Conservation (phyloP, 2,329 filamentous ascomycete species). For the Aureobasidium pullulans region DNA sequence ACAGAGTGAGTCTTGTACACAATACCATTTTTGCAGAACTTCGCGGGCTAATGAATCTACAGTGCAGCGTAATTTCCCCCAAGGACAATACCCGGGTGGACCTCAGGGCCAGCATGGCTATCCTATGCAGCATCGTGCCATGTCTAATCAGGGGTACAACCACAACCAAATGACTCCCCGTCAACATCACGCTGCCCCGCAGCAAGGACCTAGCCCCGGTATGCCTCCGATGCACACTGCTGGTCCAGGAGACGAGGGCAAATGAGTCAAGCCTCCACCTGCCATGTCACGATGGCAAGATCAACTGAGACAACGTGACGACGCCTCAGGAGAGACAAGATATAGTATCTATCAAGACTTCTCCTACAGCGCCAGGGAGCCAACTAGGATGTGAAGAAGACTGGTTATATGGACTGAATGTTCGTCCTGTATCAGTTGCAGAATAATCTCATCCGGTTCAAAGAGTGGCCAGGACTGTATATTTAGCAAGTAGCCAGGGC, state of each 20-base stretch:
- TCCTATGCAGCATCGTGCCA: constrained; percentile 22
- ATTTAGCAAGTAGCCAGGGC: neutral
- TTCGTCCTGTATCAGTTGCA: neutral
- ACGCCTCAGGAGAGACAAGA: constrained; percentile 1
- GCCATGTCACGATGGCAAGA: constrained; percentile 2
- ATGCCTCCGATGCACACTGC: constrained; percentile 18
- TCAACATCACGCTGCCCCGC: constrained; percentile 25
- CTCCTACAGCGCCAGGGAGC: neutral
- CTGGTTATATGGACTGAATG: neutral
- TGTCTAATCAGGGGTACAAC: constrained; percentile 22
- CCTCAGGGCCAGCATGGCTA: constrained; percentile 17
- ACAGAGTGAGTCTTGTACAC: constrained; percentile 8
- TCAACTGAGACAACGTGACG: neutral
- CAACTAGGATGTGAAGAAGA: neutral
- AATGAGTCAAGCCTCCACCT: constrained; percentile 19
- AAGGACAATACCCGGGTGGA: constrained; percentile 14
- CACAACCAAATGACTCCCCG: constrained; percentile 28
- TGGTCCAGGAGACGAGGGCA: constrained; percentile 24
- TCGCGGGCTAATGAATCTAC: constrained; percentile 12
- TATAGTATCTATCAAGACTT: neutral
- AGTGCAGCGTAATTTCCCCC: constrained; percentile 14
- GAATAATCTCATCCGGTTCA: neutral
- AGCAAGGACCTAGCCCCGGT: constrained; percentile 24
- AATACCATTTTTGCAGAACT: neutral
- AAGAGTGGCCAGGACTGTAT: neutral